Conservation (phyloP, 352 stramenopile genomes). For the Pythium apleroticum region DNA sequence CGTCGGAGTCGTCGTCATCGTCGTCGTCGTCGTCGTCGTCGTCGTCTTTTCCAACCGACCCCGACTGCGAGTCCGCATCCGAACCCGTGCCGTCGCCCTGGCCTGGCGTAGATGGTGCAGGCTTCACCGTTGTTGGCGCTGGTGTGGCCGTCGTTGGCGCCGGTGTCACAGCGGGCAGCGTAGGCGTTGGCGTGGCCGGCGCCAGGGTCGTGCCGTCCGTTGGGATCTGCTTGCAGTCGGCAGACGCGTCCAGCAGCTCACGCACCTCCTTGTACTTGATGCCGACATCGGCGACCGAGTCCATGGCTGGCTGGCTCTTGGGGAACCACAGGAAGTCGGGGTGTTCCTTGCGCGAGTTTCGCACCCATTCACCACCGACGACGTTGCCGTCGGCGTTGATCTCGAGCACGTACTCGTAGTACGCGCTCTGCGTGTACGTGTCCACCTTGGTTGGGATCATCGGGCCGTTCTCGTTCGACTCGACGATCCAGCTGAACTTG, state of each 20-base stretch:
- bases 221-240: constrained; percentile 18
- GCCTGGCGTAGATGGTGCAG: not conserved
- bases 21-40: not conserved
- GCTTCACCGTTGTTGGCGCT: not conserved
- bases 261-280: constrained; percentile 26
- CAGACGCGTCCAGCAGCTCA: constrained; percentile 21
- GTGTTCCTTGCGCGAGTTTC: constrained; percentile 52
- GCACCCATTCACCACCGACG: constrained; percentile 65
- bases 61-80: not conserved
- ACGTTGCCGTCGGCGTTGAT: constrained; percentile 55
- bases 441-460: constrained; percentile 49
- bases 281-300: constrained; percentile 15
- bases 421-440: constrained; percentile 47
- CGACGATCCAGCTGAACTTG: constrained; percentile 61
- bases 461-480: constrained; percentile 51
- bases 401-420: constrained; percentile 77
- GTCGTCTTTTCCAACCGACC: not conserved
- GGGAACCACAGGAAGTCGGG: constrained; percentile 71
- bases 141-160: not conserved
- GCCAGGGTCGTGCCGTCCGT: not conserved
- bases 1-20: not conserved
- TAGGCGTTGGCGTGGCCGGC: constrained; percentile 1
- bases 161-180: not conserved
- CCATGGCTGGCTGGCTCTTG: constrained; percentile 8
- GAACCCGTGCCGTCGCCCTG: not conserved